Evolutionary conservation across 331 rosid genomes (phyloP), one percentile per base, ranked within the genome.

Genomic region (Erythrophleum ivorense): DNA sequence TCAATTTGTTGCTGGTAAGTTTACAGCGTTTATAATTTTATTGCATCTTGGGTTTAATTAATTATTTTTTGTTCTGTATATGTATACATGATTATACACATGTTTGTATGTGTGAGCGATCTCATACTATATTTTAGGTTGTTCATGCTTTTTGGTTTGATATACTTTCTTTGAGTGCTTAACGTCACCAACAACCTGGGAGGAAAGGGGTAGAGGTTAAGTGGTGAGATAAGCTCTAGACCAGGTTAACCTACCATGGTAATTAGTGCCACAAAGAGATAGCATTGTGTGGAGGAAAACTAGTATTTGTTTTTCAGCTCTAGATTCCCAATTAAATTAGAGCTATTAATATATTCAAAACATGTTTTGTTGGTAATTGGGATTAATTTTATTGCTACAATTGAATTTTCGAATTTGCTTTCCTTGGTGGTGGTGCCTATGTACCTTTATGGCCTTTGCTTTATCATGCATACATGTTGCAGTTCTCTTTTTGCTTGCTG

Each of bases 1-100:
- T 89, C 99, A 95, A 87, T 95, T 95, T 87, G 99, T 95, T 78
- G 99, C 98, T 7, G 99, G 99, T 95, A 86, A 91, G 99, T 76
- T 75, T 78, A 41, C 82, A 59, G 38, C 53, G 36, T 80, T 79
- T 75, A 29, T 74, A 59, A 68, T 79, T 21, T 73, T 71, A 21
- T 60, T 7, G 18, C 63, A 36, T 78, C 19, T 80, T 65, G 18
- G 64, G 31, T 5, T 76, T 75, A 63, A 58, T 18, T 48, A 21
- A 38, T 24, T 40, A 16, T 55, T 52, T 24, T 71, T 46, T 50
- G 5, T 31, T 78, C 52, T 55, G 14, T 73, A 45, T 16, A 57
- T n/a, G 24, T 31, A 43, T 55, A 66, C 24, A 7, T 21, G 45
- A 24, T 16, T 67, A 15, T 16, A 16, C 4, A 5, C 16, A 3